A percentile compares a stretch with the other conserved stretches of the same genome.
These are phyloP conservation scores for Talaromyces nanjingensis DNA, from an alignment of 495 filamentous ascomycete species.

Conservation along the genomic window DNA sequence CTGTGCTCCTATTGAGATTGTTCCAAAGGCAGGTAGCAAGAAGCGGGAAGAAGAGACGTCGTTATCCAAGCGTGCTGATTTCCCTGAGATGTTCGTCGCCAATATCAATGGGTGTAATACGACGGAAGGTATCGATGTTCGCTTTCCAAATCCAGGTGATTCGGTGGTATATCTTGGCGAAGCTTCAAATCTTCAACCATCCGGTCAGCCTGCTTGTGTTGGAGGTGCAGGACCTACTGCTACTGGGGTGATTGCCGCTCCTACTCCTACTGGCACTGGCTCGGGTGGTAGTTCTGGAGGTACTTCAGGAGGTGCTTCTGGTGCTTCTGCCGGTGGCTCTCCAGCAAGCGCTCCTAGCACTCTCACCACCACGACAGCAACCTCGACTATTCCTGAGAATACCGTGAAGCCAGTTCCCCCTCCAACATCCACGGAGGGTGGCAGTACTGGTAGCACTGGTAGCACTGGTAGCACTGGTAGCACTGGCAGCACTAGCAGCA, in stretches of 20 bases:
- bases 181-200: slow-evolving; percentile 21
- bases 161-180: slow-evolving; percentile 38
- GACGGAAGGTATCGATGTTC: slow-evolving; percentile 45
- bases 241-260: slow-evolving; percentile 9
- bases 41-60: slow-evolving; percentile 27
- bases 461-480: too few relatives aligned
- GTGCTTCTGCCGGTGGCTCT: background rate
- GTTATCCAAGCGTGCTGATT: slow-evolving; percentile 30
- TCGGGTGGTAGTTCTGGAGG: slow-evolving; percentile 9
- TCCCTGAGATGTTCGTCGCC: slow-evolving; percentile 75
- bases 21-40: slow-evolving; percentile 29
- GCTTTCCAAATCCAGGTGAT: slow-evolving; percentile 68
- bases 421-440: slow-evolving; percentile 8
- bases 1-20: slow-evolving; percentile 67
- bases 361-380: slow-evolving; percentile 10
- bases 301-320: slow-evolving; percentile 1
- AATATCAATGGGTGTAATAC: slow-evolving; percentile 66
- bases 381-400: slow-evolving; percentile 6
- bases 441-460: background rate
- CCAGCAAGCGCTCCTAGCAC: slow-evolving; percentile 6
- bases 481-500: too few relatives aligned
- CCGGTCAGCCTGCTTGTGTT: slow-evolving; percentile 23
- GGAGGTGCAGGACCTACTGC: slow-evolving; percentile 13
- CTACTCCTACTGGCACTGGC: slow-evolving; percentile 18
- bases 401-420: slow-evolving; percentile 10